These are phyloP conservation scores for Aureobasidium zeae DNA, from an alignment of 2,329 filamentous ascomycete genomes.

Conservation along the genomic window DNA sequence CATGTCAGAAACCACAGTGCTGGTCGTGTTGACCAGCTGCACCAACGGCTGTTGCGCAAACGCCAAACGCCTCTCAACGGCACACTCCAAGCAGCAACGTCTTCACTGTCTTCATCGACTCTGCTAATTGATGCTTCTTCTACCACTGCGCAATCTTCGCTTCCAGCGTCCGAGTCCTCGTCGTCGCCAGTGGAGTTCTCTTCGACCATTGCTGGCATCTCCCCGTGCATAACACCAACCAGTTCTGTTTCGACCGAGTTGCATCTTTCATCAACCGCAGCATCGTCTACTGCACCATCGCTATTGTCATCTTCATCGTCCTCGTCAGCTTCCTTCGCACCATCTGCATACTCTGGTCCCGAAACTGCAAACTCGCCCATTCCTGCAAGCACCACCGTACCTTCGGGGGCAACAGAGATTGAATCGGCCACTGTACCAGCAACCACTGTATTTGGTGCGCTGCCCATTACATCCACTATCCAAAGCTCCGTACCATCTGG, in stretches of 20 bases:
- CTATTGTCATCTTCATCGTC: background rate
- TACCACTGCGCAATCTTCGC: conserved; percentile 9
- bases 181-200: background rate
- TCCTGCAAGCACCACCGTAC: background rate
- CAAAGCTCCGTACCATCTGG: background rate
- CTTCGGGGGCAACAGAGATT: background rate
- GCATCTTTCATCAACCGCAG: background rate
- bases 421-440: background rate
- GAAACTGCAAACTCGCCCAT: background rate
- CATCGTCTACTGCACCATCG: background rate
- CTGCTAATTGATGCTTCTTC: conserved; percentile 15
- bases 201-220: conserved; percentile 5
- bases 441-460: background rate
- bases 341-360: background rate
- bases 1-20: conserved; percentile 13
- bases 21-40: background rate
- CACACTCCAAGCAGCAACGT: conserved; percentile 11
- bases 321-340: background rate
- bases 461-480: background rate
- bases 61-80: conserved; percentile 15
- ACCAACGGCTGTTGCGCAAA: conserved; percentile 11
- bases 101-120: conserved; percentile 14
- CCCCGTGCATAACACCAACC: background rate
- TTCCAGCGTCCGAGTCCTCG: background rate
- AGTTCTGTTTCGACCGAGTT: background rate